A percentile compares a stretch with the other conserved stretches of the same genome.
Evolutionary conservation across 148 eudicot genomes (phyloP).

Genomic region (Camellia sinensis): DNA sequence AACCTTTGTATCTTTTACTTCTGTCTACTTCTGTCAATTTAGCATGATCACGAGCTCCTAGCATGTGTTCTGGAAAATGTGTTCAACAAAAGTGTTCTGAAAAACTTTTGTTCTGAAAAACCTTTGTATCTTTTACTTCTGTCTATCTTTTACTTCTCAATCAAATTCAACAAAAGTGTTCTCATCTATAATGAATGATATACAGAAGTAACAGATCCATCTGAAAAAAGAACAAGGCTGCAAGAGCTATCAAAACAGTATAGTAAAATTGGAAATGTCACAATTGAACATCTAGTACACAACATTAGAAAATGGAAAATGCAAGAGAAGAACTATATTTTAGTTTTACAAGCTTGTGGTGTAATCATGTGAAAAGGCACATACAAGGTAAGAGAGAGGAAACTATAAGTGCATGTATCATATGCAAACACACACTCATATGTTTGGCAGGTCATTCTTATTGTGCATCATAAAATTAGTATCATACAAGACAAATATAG

Average conservation of each 20-base stretch:
- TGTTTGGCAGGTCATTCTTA: not conserved
- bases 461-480: not conserved
- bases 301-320: not conserved
- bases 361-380: not conserved
- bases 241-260: not conserved
- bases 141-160: too few relatives aligned
- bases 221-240: not conserved
- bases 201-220: too few relatives aligned
- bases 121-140: too few relatives aligned
- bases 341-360: not conserved
- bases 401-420: not conserved
- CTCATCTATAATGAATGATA: not conserved
- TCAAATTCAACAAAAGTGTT: not conserved
- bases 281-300: not conserved
- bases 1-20: too few relatives aligned
- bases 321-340: not conserved
- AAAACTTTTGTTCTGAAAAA: too few relatives aligned
- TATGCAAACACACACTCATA: not conserved
- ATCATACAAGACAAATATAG: not conserved
- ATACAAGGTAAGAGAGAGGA: not conserved
- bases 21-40: too few relatives aligned
- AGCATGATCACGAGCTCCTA: constrained; percentile 57
- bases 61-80: not conserved
- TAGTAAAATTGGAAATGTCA: not conserved
- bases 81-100: too few relatives aligned